Evolutionary conservation across 2,329 filamentous ascomycete species (phyloP).

Genomic region (Epicoccum nigrum): DNA sequence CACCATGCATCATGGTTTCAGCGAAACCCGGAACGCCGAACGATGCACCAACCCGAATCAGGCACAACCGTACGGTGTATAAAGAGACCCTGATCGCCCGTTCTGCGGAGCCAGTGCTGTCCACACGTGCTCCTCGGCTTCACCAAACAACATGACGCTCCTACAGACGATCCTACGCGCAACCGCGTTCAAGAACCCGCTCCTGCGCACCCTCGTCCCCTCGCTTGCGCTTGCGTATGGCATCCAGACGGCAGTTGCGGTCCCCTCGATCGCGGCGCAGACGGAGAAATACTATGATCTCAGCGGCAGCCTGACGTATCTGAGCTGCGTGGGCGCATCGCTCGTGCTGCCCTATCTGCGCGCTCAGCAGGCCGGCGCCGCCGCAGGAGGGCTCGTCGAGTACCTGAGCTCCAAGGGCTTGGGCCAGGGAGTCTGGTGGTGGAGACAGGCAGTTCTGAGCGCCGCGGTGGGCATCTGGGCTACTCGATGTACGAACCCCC

Average conservation of each 20-base stretch:
- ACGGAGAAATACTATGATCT: constrained; percentile 73
- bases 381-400: constrained; percentile 45
- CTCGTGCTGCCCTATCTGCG: constrained; percentile 66
- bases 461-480: constrained; percentile 68
- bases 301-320: constrained; percentile 69
- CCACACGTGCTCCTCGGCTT: background rate
- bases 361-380: constrained; percentile 56
- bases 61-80: background rate
- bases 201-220: constrained; percentile 68
- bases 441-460: constrained; percentile 64
- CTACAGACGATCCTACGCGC: constrained; percentile 61
- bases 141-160: constrained; percentile 34
- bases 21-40: background rate
- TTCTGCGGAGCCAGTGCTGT: background rate
- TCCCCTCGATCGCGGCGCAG: constrained; percentile 65
- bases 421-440: constrained; percentile 55
- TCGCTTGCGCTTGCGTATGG: constrained; percentile 67
- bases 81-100: constrained; percentile 4
- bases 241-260: constrained; percentile 66
- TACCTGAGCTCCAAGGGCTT: constrained; percentile 36
- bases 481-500: constrained; percentile 56
- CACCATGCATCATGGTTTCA: constrained; percentile 23
- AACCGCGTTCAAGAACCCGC: constrained; percentile 66
- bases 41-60: constrained; percentile 3
- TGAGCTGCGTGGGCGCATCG: constrained; percentile 67